Percentiles rank a stretch among this genome's conserved stretches.
Evolutionary conservation across 345 rosid species (phyloP).

Genomic region (Rubroshorea leprosula): DNA sequence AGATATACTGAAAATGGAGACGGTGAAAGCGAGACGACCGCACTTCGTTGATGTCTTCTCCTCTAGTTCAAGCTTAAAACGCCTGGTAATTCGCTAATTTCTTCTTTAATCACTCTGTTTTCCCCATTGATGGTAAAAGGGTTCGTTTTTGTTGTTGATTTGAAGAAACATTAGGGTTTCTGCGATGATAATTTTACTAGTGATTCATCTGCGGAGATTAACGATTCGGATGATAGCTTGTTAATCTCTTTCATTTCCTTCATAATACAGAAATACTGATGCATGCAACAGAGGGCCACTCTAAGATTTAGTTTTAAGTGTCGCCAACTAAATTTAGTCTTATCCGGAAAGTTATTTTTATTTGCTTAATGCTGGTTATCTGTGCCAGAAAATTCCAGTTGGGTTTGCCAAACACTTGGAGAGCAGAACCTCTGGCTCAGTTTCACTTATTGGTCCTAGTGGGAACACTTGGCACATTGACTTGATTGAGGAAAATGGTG

Average conservation of each 20-base stretch:
- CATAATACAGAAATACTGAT: not conserved
- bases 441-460: slow-evolving; percentile 46
- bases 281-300: not conserved
- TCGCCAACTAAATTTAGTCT: not conserved
- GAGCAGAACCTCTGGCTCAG: slow-evolving; percentile 31
- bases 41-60: slow-evolving; percentile 42
- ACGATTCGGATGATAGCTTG: not conserved
- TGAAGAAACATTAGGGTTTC: slow-evolving; percentile 11
- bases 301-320: not conserved
- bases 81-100: slow-evolving; percentile 32
- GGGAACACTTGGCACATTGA: slow-evolving; percentile 43
- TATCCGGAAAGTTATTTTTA: not conserved
- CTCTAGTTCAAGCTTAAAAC: slow-evolving; percentile 22
- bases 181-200: not conserved
- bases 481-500: slow-evolving; percentile 27
- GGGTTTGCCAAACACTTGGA: slow-evolving; percentile 38
- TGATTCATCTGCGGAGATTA: not conserved
- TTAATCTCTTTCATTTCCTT: not conserved
- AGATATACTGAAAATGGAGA: slow-evolving; percentile 8
- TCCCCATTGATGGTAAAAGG: too few species aligned
- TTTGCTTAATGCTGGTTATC: slow-evolving; percentile 2
- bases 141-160: not conserved
- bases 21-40: slow-evolving; percentile 29
- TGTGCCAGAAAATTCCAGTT: slow-evolving; percentile 42
- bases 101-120: not conserved